phyloP scores from a whole-genome alignment of 768 basidiomycete genomes.

The Auriscalpium orientale region DNA sequence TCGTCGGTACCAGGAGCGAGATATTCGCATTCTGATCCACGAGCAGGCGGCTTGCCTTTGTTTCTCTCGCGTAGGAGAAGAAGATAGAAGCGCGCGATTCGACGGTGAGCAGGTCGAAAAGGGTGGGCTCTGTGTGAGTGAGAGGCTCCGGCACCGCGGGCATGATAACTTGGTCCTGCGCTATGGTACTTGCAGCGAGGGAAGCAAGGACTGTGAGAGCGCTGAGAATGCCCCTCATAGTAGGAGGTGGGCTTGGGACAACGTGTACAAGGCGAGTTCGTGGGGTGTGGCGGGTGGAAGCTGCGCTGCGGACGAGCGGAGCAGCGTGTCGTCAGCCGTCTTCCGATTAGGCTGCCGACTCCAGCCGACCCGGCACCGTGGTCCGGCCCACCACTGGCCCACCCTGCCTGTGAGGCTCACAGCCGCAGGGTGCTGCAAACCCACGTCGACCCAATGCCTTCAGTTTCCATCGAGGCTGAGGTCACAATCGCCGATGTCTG shows the following conservation, averaged over 20 bases:
- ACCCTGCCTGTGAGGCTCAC: too few species aligned
- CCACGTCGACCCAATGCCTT: too few species aligned
- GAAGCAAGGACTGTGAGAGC: not conserved
- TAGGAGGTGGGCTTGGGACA: not conserved
- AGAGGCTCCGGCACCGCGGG: not conserved
- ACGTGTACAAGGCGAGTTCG: too few species aligned
- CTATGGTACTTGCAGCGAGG: not conserved
- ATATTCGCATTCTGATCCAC: conserved; percentile 21
- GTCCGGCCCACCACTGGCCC: too few species aligned
- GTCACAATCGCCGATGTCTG: too few species aligned
- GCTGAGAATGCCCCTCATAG: not conserved
- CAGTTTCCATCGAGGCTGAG: too few species aligned
- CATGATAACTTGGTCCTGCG: not conserved
- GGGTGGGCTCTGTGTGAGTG: conserved; percentile 33
- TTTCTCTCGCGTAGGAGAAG: conserved; percentile 74
- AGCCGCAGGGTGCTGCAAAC: too few species aligned
- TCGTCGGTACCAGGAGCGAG: conserved; percentile 77
- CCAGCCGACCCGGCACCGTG: too few species aligned
- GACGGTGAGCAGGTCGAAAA: conserved; percentile 75
- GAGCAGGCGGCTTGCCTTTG: conserved; percentile 50
- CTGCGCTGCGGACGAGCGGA: too few species aligned
- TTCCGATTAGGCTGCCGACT: too few species aligned
- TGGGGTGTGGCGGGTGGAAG: too few species aligned
- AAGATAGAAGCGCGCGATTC: conserved; percentile 72
- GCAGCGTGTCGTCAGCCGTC: too few species aligned